Percentiles rank a stretch among this genome's conserved stretches.
These are phyloP conservation scores for Lentinula edodes DNA, from an alignment of 768 basidiomycete species.

Conservation along the genomic window DNA sequence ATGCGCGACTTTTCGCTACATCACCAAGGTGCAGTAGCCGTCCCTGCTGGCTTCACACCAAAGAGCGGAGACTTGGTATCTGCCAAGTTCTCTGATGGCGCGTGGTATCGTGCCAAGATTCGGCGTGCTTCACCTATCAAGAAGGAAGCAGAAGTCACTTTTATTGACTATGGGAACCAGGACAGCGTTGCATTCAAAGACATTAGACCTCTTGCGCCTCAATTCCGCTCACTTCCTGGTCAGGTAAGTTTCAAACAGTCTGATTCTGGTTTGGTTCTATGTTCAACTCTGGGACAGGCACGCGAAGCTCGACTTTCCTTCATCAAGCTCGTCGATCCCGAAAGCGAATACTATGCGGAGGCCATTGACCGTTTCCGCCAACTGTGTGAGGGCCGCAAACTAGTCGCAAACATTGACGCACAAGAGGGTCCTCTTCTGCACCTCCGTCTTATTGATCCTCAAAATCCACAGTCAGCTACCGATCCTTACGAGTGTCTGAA, in stretches of 20 bases:
- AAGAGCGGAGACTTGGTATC: constrained; percentile 87
- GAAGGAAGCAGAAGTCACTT: constrained; percentile 91
- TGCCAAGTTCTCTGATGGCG: constrained; percentile 89
- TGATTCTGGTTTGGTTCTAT: neutral
- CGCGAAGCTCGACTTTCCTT: constrained; percentile 34
- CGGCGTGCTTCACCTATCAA: constrained; percentile 81
- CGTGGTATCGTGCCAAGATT: constrained; percentile 95
- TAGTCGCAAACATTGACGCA: constrained; percentile 94
- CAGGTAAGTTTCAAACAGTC: constrained; percentile 39
- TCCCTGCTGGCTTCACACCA: constrained; percentile 70
- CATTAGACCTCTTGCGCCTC: constrained; percentile 83
- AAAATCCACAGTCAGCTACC: constrained; percentile 58
- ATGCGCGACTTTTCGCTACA: constrained; percentile 92
- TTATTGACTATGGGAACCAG: constrained; percentile 95
- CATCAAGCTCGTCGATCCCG: constrained; percentile 71
- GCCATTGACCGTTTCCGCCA: constrained; percentile 82
- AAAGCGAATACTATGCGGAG: constrained; percentile 85
- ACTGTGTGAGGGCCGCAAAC: constrained; percentile 86
- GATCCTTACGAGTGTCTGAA: constrained; percentile 82
- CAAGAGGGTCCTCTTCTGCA: constrained; percentile 75
- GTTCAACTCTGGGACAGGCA: constrained; percentile 28
- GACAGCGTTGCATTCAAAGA: constrained; percentile 79
- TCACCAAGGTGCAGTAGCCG: constrained; percentile 59
- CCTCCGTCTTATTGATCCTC: constrained; percentile 89
- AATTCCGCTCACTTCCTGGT: constrained; percentile 85